Conservation (phyloP, 2,329 filamentous ascomycete genomes). For the Thelonectria blattea region DNA sequence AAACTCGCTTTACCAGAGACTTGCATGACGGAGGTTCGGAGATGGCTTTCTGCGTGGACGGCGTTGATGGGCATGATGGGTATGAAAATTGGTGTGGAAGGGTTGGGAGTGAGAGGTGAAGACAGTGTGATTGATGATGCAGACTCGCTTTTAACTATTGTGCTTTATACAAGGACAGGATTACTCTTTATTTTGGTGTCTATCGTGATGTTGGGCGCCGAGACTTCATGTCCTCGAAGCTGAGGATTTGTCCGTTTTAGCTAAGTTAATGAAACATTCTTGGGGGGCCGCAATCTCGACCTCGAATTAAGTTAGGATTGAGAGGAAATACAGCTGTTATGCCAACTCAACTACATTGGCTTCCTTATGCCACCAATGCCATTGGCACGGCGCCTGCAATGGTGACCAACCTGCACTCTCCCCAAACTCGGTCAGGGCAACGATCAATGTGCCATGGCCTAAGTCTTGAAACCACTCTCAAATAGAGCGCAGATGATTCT, state of each 20-base stretch:
- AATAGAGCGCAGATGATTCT: no score
- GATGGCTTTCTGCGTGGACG: conserved; percentile 57
- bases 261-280: background rate
- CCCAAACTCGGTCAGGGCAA: background rate
- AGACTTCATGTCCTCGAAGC: background rate
- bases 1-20: conserved; percentile 64
- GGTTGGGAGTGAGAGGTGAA: background rate
- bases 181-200: background rate
- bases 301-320: background rate
- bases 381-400: background rate
- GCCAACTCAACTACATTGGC: background rate
- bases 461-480: no score
- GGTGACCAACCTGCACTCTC: background rate
- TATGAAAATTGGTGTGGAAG: background rate
- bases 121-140: background rate
- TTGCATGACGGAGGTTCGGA: conserved; percentile 62
- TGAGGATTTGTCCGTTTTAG: background rate
- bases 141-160: background rate
- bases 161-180: background rate
- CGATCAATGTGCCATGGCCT: background rate
- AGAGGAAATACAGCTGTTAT: background rate
- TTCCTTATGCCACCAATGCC: background rate
- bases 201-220: background rate
- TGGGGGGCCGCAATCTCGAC: background rate
- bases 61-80: conserved; percentile 62